Percentiles rank a stretch among this genome's conserved stretches.
These are phyloP conservation scores for Sodiomyces alkalinus DNA, from an alignment of 2,329 filamentous ascomycete genomes.

Conservation along the genomic window DNA sequence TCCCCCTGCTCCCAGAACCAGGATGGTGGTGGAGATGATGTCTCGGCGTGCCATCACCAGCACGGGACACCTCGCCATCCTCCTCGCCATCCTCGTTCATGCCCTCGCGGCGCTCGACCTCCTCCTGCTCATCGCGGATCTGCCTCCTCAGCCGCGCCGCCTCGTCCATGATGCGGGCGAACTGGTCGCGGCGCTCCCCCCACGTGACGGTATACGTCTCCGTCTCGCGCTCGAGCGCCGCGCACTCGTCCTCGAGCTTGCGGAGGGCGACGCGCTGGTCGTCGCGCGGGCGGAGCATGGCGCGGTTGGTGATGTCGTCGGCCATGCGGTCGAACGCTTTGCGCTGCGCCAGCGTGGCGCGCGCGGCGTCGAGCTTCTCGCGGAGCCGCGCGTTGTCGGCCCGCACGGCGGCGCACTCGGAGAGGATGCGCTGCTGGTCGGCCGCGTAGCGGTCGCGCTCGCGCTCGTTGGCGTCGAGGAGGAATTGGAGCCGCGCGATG, in stretches of 20 bases:
- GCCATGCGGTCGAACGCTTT: conserved; percentile 81
- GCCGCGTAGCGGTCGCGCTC: conserved; percentile 73
- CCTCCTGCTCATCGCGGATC: conserved; percentile 91
- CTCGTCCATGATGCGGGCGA: conserved; percentile 78
- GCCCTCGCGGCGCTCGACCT: conserved; percentile 75
- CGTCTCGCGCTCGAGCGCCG: conserved; percentile 73
- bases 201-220: conserved; percentile 69
- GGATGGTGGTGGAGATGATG: conserved; percentile 33
- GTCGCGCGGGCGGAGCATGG: conserved; percentile 60
- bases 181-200: conserved; percentile 73
- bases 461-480: conserved; percentile 64
- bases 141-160: conserved; percentile 71
- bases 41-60: conserved; percentile 31
- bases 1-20: conserved; percentile 17
- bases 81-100: conserved; percentile 58
- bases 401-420: conserved; percentile 62
- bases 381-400: conserved; percentile 60
- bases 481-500: conserved; percentile 76
- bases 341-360: conserved; percentile 58
- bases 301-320: conserved; percentile 71
- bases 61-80: conserved; percentile 28
- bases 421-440: conserved; percentile 65
- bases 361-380: conserved; percentile 61
- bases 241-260: conserved; percentile 79
- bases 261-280: conserved; percentile 65